Percentiles rank a stretch among this genome's conserved stretches.
Conservation (phyloP, 495 filamentous ascomycete species). For the Aspergillus sparsus region DNA sequence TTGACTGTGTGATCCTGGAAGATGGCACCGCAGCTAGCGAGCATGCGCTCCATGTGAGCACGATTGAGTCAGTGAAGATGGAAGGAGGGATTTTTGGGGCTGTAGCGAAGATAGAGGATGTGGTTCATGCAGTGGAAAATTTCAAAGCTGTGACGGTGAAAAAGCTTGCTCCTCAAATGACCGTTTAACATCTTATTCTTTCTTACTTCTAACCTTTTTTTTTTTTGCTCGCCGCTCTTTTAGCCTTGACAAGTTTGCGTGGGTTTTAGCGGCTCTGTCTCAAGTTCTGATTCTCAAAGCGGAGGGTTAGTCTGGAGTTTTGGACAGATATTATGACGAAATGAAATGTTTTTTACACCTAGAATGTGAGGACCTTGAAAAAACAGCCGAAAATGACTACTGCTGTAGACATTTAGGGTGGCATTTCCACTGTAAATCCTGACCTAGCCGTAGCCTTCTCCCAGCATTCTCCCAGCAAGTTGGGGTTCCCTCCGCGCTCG, state of each 20-base stretch:
- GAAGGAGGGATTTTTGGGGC: constrained; percentile 63
- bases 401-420: too few species aligned
- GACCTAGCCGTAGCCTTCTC: too few species aligned
- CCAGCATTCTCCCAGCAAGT: too few species aligned
- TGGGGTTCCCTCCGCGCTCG: too few species aligned
- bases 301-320: constrained; percentile 5
- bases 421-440: too few species aligned
- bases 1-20: constrained; percentile 62
- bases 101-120: constrained; percentile 48
- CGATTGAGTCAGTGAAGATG: constrained; percentile 55
- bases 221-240: background rate
- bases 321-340: constrained; percentile 12
- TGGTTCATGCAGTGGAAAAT: constrained; percentile 49
- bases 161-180: constrained; percentile 48
- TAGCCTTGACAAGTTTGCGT: constrained; percentile 4
- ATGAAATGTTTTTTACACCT: background rate
- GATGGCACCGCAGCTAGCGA: constrained; percentile 57
- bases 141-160: constrained; percentile 48
- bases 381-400: too few species aligned
- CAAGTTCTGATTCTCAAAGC: background rate
- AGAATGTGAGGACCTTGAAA: background rate
- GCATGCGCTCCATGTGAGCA: constrained; percentile 48
- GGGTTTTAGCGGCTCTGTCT: constrained; percentile 12
- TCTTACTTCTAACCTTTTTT: background rate
- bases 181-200: constrained; percentile 23